phyloP scores from a whole-genome alignment of 2,329 filamentous ascomycete genomes.

The Fusarium cyanostomum region DNA sequence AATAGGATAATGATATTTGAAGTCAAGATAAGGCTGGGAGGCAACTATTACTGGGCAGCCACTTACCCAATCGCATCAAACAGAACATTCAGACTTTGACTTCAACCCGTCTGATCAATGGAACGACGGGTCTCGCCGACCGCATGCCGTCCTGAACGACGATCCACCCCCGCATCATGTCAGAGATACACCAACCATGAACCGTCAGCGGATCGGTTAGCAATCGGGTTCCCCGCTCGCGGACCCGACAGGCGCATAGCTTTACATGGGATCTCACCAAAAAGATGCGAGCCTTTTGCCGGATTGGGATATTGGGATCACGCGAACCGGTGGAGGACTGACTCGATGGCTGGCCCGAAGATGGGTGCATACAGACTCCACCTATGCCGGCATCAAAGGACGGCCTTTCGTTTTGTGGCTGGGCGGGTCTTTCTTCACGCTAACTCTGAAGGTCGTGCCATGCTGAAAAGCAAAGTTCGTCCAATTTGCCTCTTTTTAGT shows the following conservation, averaged over 20 bases:
- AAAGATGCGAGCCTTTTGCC: constrained; percentile 9
- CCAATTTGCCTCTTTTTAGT: constrained; percentile 32
- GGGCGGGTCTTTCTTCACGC: constrained; percentile 27
- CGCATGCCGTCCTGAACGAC: constrained; percentile 15
- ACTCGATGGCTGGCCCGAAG: constrained; percentile 22
- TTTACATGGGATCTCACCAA: neutral
- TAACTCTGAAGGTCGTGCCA: constrained; percentile 33
- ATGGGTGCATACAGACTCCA: constrained; percentile 33
- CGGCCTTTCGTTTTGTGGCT: constrained; percentile 10
- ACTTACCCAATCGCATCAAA: constrained; percentile 29
- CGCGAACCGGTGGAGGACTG: constrained; percentile 16
- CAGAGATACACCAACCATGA: constrained; percentile 24
- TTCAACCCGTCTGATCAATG: neutral
- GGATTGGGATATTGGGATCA: neutral
- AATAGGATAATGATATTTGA: constrained; percentile 6
- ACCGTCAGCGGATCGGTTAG: neutral
- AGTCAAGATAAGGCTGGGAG: constrained; percentile 15
- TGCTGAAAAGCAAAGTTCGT: constrained; percentile 22
- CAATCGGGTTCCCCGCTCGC: neutral
- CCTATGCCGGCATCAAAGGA: constrained; percentile 19
- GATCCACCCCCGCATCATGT: constrained; percentile 40
- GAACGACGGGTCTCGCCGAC: constrained; percentile 1
- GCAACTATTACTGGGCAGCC: neutral
- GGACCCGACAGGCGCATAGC: neutral
- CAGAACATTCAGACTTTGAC: constrained; percentile 7